Evolutionary conservation across 352 stramenopile genomes (phyloP), one percentile per base, ranked within the genome.

Genomic region (Phytopythium montanum): DNA sequence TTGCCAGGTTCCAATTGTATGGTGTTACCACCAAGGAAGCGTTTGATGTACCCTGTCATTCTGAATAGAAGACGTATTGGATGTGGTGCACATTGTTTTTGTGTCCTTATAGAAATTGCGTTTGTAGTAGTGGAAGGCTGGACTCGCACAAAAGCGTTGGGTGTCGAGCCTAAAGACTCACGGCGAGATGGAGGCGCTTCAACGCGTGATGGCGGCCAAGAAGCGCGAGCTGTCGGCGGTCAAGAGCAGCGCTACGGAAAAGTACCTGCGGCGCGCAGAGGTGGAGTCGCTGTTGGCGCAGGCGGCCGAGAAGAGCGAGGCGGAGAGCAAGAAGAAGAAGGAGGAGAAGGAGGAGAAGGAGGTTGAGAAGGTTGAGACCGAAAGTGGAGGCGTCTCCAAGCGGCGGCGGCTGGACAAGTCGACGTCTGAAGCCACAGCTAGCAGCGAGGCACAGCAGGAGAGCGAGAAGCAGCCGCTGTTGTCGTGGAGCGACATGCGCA

Each of bases 181-280:
- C 29, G 50, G 16, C n/a, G 65, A 9, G 13, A 94, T 94, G 85
- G 85, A 94, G 10, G 78, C 78, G 39, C 57, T 94, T 28, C 63
- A 88, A 75, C 67, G 62, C 5, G 81, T 91, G 62, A 85, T 94
- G 81, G 81, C 78, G 42, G 75, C 85, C 13, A 92, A 92, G 79
- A 94, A 94, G 71, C 85, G 70, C 56, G 81, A 92, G 66, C 53
- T 86, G n/a, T 81, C 77, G 53, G 62, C 59, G 25, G 61, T 91
- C 44, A 73, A 65, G 52, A 29, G 61, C 8, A 51, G 14, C 12
- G 79, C 71, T 58, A 85, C 78, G 56, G 73, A 89, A 54, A 95
- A 95, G 66, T 95, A 94, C 63, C 39, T 94, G 56, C 81, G 87
- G 26, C 81, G 83, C 14, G 69, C 65, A 0, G 87, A 95, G 38